phyloP scores from a whole-genome alignment of 2,329 filamentous ascomycete species.

The Pleoardoris graminearum region DNA sequence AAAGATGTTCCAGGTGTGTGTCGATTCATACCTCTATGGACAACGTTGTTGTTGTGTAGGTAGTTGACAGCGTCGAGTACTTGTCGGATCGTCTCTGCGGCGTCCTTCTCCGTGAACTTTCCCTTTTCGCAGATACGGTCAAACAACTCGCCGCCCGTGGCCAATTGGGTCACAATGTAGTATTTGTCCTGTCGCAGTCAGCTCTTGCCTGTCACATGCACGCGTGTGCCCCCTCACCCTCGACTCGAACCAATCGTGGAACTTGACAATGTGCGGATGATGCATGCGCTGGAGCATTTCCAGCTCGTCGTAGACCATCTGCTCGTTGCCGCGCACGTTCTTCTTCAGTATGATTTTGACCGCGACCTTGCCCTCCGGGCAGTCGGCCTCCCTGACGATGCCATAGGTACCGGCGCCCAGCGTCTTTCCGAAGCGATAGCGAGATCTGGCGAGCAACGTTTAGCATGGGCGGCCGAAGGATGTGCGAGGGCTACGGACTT shows the following conservation, averaged over 20 bases:
- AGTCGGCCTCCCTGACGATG: constrained; percentile 93
- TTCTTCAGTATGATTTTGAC: constrained; percentile 99
- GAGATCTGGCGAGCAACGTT: constrained; percentile 60
- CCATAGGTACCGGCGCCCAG: constrained; percentile 97
- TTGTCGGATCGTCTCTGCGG: constrained; percentile 91
- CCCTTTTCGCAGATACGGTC: constrained; percentile 98
- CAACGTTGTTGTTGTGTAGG: constrained; percentile 90
- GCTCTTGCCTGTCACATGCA: constrained; percentile 5
- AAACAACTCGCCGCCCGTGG: constrained; percentile 94
- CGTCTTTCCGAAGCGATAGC: constrained; percentile 90
- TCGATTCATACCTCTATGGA: constrained; percentile 75
- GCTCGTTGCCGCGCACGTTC: constrained; percentile 97
- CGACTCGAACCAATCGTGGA: constrained; percentile 99
- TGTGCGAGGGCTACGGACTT: constrained; percentile 64
- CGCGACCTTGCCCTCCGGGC: constrained; percentile 82
- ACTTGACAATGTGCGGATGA: constrained; percentile 95
- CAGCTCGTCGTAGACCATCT: constrained; percentile 98
- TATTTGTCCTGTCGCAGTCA: constrained; percentile 80
- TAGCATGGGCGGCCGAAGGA: constrained; percentile 30
- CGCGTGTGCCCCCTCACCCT: constrained; percentile 62
- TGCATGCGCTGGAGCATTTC: constrained; percentile 88
- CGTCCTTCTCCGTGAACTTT: constrained; percentile 98
- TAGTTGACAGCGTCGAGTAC: constrained; percentile 93
- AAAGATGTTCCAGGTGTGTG: background rate
- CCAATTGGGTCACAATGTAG: constrained; percentile 97